Conservation (phyloP, 176 grass and related monocot genomes). For the Stipa capillata region DNA sequence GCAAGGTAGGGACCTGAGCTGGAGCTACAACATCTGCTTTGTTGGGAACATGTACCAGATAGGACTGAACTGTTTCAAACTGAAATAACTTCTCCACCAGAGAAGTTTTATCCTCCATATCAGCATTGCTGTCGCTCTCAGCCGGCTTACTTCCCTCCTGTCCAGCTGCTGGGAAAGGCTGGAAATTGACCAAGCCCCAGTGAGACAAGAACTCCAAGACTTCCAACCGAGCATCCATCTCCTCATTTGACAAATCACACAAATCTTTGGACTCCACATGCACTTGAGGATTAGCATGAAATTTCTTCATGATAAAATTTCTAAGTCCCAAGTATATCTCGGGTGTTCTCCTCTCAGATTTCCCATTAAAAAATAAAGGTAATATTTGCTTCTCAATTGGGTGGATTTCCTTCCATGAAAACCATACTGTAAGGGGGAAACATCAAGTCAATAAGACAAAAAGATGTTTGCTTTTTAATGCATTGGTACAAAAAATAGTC, state of each 20-base stretch:
- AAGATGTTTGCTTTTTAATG: neutral
- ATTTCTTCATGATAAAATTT: constrained; percentile 73
- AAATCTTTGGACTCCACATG: constrained; percentile 70
- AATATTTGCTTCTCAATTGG: constrained; percentile 69
- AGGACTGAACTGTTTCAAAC: constrained; percentile 55
- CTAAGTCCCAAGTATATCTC: constrained; percentile 59
- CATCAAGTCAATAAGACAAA: neutral
- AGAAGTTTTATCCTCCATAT: constrained; percentile 13
- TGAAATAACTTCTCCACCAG: constrained; percentile 58
- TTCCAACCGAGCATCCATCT: constrained; percentile 44
- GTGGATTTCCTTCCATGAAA: constrained; percentile 73
- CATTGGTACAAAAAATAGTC: neutral
- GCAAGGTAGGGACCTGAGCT: constrained; percentile 15
- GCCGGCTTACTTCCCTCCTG: constrained; percentile 22
- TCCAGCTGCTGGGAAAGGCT: constrained; percentile 47
- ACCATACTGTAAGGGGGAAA: constrained; percentile 50
- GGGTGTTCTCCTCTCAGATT: constrained; percentile 48
- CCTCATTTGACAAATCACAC: constrained; percentile 37
- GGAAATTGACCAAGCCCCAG: constrained; percentile 83
- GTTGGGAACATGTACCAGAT: constrained; percentile 27
- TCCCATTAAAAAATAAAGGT: constrained; percentile 62
- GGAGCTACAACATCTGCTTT: constrained; percentile 34
- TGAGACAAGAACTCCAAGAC: constrained; percentile 66
- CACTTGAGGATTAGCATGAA: constrained; percentile 61
- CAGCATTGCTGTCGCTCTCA: constrained; percentile 20